Base-by-base conservation (phyloP, 2,329 filamentous ascomycete genomes). In the Fusarium burgessii region DNA sequence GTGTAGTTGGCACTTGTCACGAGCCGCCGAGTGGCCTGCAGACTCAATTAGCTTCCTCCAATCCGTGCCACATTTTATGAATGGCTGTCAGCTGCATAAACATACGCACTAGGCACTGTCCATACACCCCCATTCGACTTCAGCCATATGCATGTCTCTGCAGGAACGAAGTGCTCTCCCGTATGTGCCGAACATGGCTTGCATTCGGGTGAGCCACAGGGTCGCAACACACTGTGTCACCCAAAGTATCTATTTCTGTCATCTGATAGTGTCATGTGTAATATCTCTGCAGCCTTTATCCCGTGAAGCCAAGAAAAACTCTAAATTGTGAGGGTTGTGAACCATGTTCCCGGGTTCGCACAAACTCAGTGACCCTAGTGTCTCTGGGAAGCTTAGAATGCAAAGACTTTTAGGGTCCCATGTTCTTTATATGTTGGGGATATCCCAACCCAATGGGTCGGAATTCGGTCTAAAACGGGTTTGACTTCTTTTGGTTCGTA, bases 211-310 rank as follows among this genome's bases (percentile, higher is more conserved):
- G 25, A 60, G 33, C 38, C 38, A 25, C 38, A 18, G 14, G 23
- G 29, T 14, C 4, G 20, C 35, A 18, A 6, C 15, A 15, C 13
- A 7, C 2, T 11, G 42, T 61, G 33, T 15, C 20, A 41, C 25
- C 32, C 18, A 25, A 18, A 11, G 9, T 20, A 32, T 15, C n/a
- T 35, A 25, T 50, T 49, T 35, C 33, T 35, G 27, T 36, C 18
- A 5, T 8, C 33, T 38, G 56, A 46, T 42, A 29, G 20, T 33
- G 56, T 62, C 64, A 68, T 42, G 42, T 62, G 63, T n/a, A 20
- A 15, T 38, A 2, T 18, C 18, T 32, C n/a, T 23, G 29, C 60
- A 62, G n/a, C 60, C 60, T 20, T 45, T n/a, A 41, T 40, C 29
- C 29, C 10, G 6, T 35, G 33, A 35, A 56, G 25, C 27, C 38